These are phyloP conservation scores for Eimeria necatrix DNA, from an alignment of 169 alveolate genomes.

Conservation along the genomic window DNA sequence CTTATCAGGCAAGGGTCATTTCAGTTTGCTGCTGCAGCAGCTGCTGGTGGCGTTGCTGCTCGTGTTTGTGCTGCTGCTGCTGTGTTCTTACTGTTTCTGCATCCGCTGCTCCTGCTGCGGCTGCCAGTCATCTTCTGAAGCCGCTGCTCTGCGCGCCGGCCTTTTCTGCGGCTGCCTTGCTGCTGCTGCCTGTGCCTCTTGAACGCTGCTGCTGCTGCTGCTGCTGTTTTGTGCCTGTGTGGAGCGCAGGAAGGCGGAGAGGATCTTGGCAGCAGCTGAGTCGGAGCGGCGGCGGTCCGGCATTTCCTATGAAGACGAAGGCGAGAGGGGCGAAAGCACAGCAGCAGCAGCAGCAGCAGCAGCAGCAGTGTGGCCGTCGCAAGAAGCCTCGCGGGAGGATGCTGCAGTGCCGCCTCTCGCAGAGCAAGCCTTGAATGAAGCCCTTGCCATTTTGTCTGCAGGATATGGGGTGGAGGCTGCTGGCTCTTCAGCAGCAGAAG, in stretches of 20 bases:
- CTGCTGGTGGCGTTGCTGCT: not conserved
- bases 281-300: not conserved
- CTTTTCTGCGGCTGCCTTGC: not conserved
- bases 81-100: not conserved
- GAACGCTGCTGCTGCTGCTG: not conserved
- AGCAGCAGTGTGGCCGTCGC: not conserved
- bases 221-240: not conserved
- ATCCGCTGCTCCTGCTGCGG: slow-evolving; percentile 30
- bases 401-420: not conserved
- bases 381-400: not conserved
- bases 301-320: not conserved
- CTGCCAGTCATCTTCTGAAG: not conserved
- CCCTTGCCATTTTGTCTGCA: not conserved
- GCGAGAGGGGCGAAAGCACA: not conserved
- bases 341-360: slow-evolving; percentile 16
- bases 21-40: not conserved
- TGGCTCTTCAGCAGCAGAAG: not conserved
- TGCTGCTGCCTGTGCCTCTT: not conserved
- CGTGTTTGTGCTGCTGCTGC: not conserved
- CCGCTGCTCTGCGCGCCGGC: not conserved
- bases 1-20: not conserved
- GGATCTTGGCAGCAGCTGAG: slow-evolving; percentile 10
- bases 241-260: not conserved
- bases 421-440: slow-evolving; percentile 9
- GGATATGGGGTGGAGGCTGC: not conserved